Evolutionary conservation across 202 grass and related monocot species (phyloP).

Genomic region (Panicum hallii): DNA sequence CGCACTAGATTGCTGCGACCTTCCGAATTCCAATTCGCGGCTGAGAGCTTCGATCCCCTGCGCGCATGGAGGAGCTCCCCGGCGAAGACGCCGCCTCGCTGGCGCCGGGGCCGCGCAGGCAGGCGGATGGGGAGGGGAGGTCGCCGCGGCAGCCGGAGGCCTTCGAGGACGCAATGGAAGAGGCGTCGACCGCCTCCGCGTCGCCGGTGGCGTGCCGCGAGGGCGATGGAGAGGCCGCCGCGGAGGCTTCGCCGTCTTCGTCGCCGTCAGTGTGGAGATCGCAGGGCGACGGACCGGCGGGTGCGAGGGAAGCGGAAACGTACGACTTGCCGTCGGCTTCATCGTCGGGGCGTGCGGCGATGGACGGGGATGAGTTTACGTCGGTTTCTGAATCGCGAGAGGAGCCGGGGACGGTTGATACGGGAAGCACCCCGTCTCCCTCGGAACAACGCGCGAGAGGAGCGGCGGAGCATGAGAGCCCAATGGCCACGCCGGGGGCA

Average conservation of each 20-base stretch:
- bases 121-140: conserved; percentile 11
- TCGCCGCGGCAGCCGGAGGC: conserved; percentile 40
- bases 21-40: conserved; percentile 20
- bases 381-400: conserved; percentile 26
- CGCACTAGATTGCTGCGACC: conserved; percentile 35
- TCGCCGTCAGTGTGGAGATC: conserved; percentile 26
- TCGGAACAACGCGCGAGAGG: conserved; percentile 30
- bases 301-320: conserved; percentile 27
- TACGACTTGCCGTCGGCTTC: conserved; percentile 35
- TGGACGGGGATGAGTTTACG: conserved; percentile 21
- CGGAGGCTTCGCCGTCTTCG: conserved; percentile 10
- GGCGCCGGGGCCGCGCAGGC: conserved; percentile 22
- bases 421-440: conserved; percentile 27
- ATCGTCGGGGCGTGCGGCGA: not conserved
- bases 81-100: conserved; percentile 35
- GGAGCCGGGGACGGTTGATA: conserved; percentile 3
- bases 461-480: conserved; percentile 45
- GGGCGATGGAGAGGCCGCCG: not conserved
- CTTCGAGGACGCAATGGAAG: conserved; percentile 49
- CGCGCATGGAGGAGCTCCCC: conserved; percentile 50
- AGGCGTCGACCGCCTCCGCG: conserved; percentile 24
- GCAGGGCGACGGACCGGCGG: conserved; percentile 1
- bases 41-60: conserved; percentile 20
- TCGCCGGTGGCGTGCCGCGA: conserved; percentile 22
- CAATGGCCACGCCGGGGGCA: conserved; percentile 1